Conservation (phyloP, 768 basidiomycete genomes). For the Agaricus subrufescens region DNA sequence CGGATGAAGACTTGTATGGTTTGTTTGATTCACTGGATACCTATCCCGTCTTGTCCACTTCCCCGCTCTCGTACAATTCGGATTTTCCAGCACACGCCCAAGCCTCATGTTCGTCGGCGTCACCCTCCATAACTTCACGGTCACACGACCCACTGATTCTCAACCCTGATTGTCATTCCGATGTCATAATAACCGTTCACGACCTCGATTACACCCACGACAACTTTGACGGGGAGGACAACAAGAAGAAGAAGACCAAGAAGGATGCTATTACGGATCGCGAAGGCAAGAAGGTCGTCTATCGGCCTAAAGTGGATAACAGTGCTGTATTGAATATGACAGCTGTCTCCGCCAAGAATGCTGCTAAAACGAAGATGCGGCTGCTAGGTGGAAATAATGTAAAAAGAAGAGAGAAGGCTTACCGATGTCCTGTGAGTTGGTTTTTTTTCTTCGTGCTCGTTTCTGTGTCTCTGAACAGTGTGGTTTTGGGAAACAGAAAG, state of each 20-base stretch:
- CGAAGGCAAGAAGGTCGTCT: no score
- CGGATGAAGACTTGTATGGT: neutral
- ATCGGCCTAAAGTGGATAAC: conserved; percentile 3
- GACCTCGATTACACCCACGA: no score
- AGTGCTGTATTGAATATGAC: conserved; percentile 3
- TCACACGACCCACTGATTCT: conserved; percentile 8
- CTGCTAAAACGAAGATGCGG: conserved; percentile 8
- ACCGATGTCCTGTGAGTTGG: conserved; percentile 43
- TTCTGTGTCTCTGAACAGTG: conserved; percentile 1
- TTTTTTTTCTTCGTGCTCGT: neutral
- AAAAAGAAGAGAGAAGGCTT: conserved; percentile 37
- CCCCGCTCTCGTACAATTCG: neutral
- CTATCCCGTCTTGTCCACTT: conserved; percentile 1
- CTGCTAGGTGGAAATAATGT: conserved; percentile 1
- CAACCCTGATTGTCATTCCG: neutral
- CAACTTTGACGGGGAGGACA: neutral
- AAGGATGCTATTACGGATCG: neutral
- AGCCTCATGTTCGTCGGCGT: neutral
- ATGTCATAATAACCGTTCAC: neutral
- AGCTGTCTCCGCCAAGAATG: conserved; percentile 9
- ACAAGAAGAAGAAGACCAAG: conserved; percentile 1
- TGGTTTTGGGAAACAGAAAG: conserved; percentile 19
- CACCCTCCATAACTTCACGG: neutral
- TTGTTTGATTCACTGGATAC: conserved; percentile 3
- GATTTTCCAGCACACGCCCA: neutral